Evolutionary conservation across 352 stramenopile species (phyloP).

Genomic region (Aphanomyces astaci): DNA sequence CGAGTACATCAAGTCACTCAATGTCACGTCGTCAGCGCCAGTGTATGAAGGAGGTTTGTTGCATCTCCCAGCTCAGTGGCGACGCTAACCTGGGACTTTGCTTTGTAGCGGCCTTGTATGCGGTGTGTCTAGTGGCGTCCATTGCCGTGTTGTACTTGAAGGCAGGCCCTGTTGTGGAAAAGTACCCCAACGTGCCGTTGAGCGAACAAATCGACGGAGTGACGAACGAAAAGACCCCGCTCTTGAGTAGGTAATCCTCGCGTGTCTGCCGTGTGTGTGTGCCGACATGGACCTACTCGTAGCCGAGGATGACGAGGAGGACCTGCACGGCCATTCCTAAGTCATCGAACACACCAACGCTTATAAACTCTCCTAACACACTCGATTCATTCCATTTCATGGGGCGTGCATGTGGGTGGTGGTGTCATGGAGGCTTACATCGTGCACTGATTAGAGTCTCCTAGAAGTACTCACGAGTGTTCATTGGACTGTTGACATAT

Average conservation of each 20-base stretch:
- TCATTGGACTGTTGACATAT: too few relatives aligned
- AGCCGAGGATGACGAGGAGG: conserved; percentile 6
- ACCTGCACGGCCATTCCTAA: too few relatives aligned
- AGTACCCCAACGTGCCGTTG: conserved; percentile 23
- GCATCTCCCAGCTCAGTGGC: too few relatives aligned
- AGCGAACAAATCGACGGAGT: conserved; percentile 21
- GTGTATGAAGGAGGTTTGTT: conserved; percentile 55
- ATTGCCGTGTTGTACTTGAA: conserved; percentile 64
- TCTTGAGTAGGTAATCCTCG: conserved; percentile 23
- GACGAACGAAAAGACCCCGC: conserved; percentile 23
- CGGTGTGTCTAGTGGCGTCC: conserved; percentile 56
- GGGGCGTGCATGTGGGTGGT: too few relatives aligned
- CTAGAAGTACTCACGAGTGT: too few relatives aligned
- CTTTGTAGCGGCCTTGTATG: conserved; percentile 56
- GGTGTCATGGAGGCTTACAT: too few relatives aligned
- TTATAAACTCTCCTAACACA: too few relatives aligned
- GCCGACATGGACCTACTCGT: not conserved
- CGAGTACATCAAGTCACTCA: conserved; percentile 77
- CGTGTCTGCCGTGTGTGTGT: not conserved
- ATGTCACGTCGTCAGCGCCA: conserved; percentile 45
- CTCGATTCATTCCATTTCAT: too few relatives aligned
- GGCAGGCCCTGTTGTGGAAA: conserved; percentile 38
- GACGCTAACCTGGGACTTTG: not conserved
- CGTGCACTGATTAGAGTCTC: too few relatives aligned
- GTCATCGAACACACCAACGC: not conserved